Conservation (phyloP, 1,284 basidiomycete species). For the Moniliella sp. region DNA sequence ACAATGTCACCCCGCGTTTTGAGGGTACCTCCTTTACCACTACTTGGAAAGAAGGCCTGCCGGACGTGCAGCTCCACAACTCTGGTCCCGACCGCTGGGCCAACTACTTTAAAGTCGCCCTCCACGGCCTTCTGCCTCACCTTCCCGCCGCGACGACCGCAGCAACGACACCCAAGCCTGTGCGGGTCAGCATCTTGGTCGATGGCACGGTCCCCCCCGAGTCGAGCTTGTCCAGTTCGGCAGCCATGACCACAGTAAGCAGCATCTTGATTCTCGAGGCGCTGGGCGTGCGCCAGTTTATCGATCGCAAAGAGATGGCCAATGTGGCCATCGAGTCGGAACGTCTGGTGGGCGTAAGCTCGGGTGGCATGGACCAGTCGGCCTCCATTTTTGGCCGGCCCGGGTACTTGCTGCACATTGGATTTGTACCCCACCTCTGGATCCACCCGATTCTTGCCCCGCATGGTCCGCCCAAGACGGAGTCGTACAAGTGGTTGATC, state of each 20-base stretch:
- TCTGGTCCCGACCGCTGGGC: constrained; percentile 23
- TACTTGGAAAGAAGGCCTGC: constrained; percentile 5
- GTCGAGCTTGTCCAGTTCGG: constrained; percentile 16
- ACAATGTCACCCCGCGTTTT: constrained; percentile 21
- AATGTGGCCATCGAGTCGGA: constrained; percentile 22
- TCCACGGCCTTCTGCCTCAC: constrained; percentile 18
- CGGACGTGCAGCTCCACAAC: constrained; percentile 11
- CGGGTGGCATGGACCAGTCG: constrained; percentile 31
- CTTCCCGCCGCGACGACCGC: constrained; percentile 6
- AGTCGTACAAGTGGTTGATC: constrained; percentile 15
- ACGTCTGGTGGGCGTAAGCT: constrained; percentile 27
- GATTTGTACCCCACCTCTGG: constrained; percentile 16
- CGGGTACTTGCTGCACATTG: constrained; percentile 21
- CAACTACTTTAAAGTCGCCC: constrained; percentile 32
- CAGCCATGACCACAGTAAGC: constrained; percentile 28
- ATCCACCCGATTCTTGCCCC: constrained; percentile 13
- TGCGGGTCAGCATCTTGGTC: constrained; percentile 17
- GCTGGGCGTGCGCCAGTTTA: constrained; percentile 12
- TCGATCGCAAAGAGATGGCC: constrained; percentile 22
- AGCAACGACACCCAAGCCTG: constrained; percentile 5
- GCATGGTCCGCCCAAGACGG: not conserved
- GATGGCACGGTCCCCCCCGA: constrained; percentile 29
- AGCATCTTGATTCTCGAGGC: constrained; percentile 23
- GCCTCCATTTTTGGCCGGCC: constrained; percentile 25
- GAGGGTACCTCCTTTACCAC: constrained; percentile 10